Evolutionary conservation across 768 basidiomycete species (phyloP), one percentile per base, ranked within the genome.

Genomic region (Lactarius evosmus): DNA sequence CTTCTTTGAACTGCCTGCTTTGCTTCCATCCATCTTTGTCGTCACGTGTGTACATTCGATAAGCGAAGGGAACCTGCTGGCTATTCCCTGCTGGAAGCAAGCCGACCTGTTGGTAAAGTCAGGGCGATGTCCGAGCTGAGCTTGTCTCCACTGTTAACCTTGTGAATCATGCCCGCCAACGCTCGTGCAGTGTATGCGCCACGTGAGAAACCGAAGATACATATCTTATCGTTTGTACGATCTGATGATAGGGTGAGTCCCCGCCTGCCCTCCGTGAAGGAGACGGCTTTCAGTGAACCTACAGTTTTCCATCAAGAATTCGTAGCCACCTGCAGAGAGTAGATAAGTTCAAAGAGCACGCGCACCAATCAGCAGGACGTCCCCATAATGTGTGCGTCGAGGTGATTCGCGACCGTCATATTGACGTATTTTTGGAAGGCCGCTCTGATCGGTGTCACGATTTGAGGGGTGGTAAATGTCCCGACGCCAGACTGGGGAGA

Each of bases 291-390:
- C 4, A 3, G 19, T 63, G 12, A 8, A 7, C 81, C 19, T 68
- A 84, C 84, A 91, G 65, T 88, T 88, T 66, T 89, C 82, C 89
- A 89, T 90, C 62, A 91, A 75, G 72, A 91, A 91, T 66, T 86
- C 86, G 64, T 91, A 91, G 0, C 89, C 88, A 46, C 81, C 87
- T 88, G 44, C n/a, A 40, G 17, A 17, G 27, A 16, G 33, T 40
- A 36, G 12, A 50, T 54, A 11, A 56, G 38, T 9, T n/a, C 25
- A 25, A 12, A 16, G 19, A 3, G 7, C 40, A 12, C 27, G 29
- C 22, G 7, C 27, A 27, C 22, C n/a, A 60, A 16, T 14, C 6
- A 22, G 7, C 27, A 29, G 12, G 4, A 67, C 78, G 22, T 55
- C 85, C 85, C 81, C 85, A 87, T 88, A 19, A 90, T 86, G 72